Evolutionary conservation across 1,139 yeast species (phyloP).

Genomic region (Yamadazyma atlantica): DNA sequence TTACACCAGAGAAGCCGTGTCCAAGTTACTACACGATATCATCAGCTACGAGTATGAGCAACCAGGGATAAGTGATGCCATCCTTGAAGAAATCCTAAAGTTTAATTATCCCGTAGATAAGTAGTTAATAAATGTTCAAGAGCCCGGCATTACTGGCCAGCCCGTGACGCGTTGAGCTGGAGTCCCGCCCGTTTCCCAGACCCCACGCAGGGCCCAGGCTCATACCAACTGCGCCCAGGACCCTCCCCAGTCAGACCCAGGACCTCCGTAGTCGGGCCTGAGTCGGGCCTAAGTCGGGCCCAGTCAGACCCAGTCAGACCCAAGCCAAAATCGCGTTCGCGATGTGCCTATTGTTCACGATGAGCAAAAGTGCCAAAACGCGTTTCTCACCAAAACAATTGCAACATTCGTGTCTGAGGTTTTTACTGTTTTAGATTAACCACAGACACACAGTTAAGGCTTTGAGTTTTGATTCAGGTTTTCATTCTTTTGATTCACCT

Average conservation of each 20-base stretch:
- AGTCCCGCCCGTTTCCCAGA: background rate
- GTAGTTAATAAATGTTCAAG: conserved; percentile 15
- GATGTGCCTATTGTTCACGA: no score
- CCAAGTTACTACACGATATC: conserved; percentile 36
- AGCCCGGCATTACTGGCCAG: no score
- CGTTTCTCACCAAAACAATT: background rate
- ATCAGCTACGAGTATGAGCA: conserved; percentile 47
- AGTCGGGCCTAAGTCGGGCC: no score
- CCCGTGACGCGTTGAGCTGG: background rate
- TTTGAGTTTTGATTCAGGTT: no score
- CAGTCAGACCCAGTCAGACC: no score
- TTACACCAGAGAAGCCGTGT: conserved; percentile 46
- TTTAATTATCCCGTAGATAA: conserved; percentile 10
- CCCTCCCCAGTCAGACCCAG: no score
- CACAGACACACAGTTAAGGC: no score
- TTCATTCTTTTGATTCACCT: no score
- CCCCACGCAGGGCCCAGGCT: no score
- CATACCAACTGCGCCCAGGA: background rate
- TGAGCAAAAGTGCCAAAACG: background rate
- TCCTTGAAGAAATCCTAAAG: conserved; percentile 52
- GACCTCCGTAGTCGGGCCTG: no score
- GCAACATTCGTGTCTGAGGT: background rate
- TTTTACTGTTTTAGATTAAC: background rate
- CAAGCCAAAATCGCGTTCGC: no score
- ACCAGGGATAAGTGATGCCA: conserved; percentile 64